Base-by-base conservation (phyloP, 73 alveolate genomes). In the Stentor roeselii region DNA sequence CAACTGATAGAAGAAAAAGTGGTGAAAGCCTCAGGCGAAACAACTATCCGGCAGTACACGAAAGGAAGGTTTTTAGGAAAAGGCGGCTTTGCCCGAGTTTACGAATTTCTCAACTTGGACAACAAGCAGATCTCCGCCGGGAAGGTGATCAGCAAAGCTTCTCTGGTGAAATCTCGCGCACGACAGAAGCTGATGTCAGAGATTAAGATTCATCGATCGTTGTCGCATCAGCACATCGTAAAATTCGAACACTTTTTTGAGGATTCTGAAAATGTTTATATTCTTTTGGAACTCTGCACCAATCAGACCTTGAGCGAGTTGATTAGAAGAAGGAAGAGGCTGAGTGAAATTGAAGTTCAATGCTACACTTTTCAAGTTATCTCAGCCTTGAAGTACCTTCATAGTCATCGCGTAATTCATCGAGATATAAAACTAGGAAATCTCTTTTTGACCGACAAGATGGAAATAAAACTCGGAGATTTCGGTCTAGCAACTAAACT, bases 31-130 rank as follows among this genome's bases (percentile, higher is more conserved):
- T 83, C 50, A 42, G 93, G 93, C 30, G 93, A 87, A n/a, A 59
- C 84, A 35, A 60, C 59, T 27, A 60, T 88, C 60, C 90, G 86
- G 84, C 84, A 83, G 75, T 93, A 93, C 87, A 39, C 76, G 76
- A 93, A 89, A 87, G 95, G 94, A 3, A 90, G 92, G 75, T 83
- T 93, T 75, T 85, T 95, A 41, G 99, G 99, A 37, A 95, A 92
- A 83, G 99, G 99, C 34, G 99, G 99, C 3, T 97, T 97, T 89
- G 99, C 99, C 3, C 89, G 90, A 82, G 95, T 98, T 60, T 97
- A 94, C 86, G 99, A 97, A 86, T 74, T 97, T 75, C 85, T 83
- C 42, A 89, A 85, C 83, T 86, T 82, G 77, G 95, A 87, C 67
- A 88, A 90, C 58, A 87, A 87, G 75, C 88, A 89, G 75, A 75